Percentiles rank a stretch among this genome's conserved stretches.
These are phyloP conservation scores for Corynascus novoguineensis DNA, from an alignment of 495 filamentous ascomycete species.

Conservation along the genomic window DNA sequence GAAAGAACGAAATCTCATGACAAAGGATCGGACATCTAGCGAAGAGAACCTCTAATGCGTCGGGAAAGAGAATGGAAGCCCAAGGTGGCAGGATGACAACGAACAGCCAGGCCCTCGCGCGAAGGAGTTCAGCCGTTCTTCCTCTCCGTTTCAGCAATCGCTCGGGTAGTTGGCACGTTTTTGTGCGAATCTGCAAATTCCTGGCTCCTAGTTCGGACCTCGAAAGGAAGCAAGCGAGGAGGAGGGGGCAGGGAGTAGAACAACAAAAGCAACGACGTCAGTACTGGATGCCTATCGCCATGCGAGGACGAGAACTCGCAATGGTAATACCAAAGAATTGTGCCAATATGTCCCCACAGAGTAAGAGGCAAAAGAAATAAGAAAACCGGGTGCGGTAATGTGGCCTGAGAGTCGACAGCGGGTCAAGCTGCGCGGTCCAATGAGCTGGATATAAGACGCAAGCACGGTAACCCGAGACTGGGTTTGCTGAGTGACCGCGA, in stretches of 20 bases:
- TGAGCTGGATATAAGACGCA: constrained; percentile 2
- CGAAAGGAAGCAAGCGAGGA: neutral
- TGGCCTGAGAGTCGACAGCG: neutral
- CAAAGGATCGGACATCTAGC: neutral
- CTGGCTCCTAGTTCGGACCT: neutral
- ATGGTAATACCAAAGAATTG: neutral
- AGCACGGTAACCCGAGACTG: neutral
- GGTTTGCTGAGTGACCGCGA: neutral
- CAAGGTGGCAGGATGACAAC: neutral
- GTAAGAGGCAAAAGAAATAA: neutral
- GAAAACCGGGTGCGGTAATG: neutral
- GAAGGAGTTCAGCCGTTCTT: neutral
- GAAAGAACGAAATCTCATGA: constrained; percentile 7
- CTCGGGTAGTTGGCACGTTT: neutral
- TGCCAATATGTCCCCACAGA: neutral
- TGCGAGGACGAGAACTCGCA: neutral
- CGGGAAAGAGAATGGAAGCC: neutral
- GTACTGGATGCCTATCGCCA: constrained; percentile 7
- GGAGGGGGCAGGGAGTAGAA: neutral
- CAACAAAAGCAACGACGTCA: constrained; percentile 11
- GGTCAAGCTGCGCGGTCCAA: neutral
- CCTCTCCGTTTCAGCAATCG: neutral
- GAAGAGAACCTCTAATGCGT: too few relatives aligned
- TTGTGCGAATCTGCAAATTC: neutral
- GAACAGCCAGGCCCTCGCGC: neutral